These are phyloP conservation scores for Stenogyne calaminthoides DNA, from an alignment of 305 asterid species.

Conservation along the genomic window DNA sequence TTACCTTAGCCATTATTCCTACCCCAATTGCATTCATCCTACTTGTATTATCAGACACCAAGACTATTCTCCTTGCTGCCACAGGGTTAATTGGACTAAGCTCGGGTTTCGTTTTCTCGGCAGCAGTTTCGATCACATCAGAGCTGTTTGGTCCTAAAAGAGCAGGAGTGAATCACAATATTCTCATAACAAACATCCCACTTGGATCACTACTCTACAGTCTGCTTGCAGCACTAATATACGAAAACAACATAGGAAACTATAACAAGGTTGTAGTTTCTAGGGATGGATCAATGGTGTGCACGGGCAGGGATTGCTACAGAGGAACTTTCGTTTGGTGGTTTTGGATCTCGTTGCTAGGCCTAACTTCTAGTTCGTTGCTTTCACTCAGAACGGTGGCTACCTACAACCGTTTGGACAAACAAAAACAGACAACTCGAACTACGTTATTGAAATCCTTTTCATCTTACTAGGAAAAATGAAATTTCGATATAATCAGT, in stretches of 20 bases:
- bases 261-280: constrained; percentile 5
- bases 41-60: constrained; percentile 49
- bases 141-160: constrained; percentile 66
- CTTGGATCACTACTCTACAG: constrained; percentile 67
- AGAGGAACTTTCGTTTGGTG: constrained; percentile 54
- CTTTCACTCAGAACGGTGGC: constrained; percentile 54
- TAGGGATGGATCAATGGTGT: constrained; percentile 48
- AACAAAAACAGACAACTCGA: constrained; percentile 32
- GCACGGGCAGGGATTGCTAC: constrained; percentile 64
- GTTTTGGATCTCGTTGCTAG: constrained; percentile 59
- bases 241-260: constrained; percentile 52
- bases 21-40: constrained; percentile 55
- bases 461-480: constrained; percentile 22
- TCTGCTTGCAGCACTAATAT: constrained; percentile 52
- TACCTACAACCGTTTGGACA: constrained; percentile 44
- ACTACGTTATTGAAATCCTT: constrained; percentile 30
- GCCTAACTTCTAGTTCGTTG: constrained; percentile 48
- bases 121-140: constrained; percentile 62
- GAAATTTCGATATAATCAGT: neutral
- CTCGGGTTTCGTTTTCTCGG: constrained; percentile 62
- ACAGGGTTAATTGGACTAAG: constrained; percentile 67
- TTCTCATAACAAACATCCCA: constrained; percentile 69
- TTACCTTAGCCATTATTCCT: constrained; percentile 52
- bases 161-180: constrained; percentile 64
- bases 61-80: constrained; percentile 38